These are phyloP conservation scores for Coprinellus aureogranulatus DNA, from an alignment of 768 basidiomycete species.

Conservation along the genomic window DNA sequence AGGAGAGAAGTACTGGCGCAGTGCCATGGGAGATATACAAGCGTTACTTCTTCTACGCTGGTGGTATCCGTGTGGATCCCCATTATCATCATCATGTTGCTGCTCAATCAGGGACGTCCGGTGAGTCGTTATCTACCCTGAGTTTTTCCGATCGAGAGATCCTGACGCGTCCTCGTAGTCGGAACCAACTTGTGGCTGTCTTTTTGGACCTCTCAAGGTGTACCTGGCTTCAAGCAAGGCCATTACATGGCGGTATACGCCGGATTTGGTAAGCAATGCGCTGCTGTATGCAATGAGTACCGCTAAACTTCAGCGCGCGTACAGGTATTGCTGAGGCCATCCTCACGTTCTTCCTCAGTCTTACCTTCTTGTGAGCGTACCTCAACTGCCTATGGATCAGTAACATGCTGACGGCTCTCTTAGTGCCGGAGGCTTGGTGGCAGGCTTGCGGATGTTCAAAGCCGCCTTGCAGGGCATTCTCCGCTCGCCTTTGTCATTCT, in stretches of 20 bases:
- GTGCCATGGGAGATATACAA: slow-evolving; percentile 49
- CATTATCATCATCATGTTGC: slow-evolving; percentile 38
- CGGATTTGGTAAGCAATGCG: slow-evolving; percentile 34
- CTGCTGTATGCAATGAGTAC: background rate
- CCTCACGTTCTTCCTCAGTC: slow-evolving; percentile 46
- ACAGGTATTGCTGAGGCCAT: slow-evolving; percentile 48
- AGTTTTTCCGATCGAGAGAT: background rate
- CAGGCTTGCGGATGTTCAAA: slow-evolving; percentile 51
- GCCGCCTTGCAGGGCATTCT: slow-evolving; percentile 54
- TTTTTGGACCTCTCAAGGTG: slow-evolving; percentile 59
- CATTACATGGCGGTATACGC: slow-evolving; percentile 66
- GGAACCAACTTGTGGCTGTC: slow-evolving; percentile 67
- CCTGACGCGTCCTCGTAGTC: slow-evolving; percentile 40
- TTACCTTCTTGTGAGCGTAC: slow-evolving; percentile 42
- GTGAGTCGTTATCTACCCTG: background rate
- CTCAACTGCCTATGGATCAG: background rate
- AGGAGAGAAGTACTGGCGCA: slow-evolving; percentile 20
- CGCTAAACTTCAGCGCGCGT: background rate
- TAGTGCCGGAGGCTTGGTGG: slow-evolving; percentile 31
- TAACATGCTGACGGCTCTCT: background rate
- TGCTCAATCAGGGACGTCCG: slow-evolving; percentile 37
- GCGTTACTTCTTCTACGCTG: slow-evolving; percentile 47
- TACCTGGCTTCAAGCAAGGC: slow-evolving; percentile 51
- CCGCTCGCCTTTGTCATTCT: slow-evolving; percentile 61
- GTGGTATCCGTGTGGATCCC: slow-evolving; percentile 47